These are phyloP conservation scores for Cucurbita pepo DNA, from an alignment of 306 rosid genomes.

Conservation along the genomic window DNA sequence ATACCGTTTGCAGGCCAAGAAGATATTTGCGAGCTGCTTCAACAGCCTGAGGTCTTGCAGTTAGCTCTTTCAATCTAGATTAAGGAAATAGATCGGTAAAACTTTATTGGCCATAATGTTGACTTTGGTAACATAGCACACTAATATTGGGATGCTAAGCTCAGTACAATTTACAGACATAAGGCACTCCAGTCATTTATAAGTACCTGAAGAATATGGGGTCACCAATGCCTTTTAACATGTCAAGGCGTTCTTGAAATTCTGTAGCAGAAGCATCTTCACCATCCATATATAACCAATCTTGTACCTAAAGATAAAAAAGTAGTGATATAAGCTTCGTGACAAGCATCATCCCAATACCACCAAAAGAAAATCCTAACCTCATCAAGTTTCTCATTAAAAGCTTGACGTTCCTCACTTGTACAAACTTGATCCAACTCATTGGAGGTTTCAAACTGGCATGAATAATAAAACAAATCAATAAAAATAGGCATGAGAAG, in stretches of 20 bases:
- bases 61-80: constrained; percentile 75
- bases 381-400: constrained; percentile 81
- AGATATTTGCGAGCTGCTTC: constrained; percentile 50
- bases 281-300: constrained; percentile 91
- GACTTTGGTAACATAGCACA: not conserved
- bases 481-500: constrained; percentile 1
- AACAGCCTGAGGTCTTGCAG: constrained; percentile 64
- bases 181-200: not conserved
- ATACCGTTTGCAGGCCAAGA: constrained; percentile 62
- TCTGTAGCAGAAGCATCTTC: constrained; percentile 89
- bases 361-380: constrained; percentile 23
- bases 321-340: constrained; percentile 3
- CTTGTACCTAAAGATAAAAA: constrained; percentile 54
- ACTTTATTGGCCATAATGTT: not conserved
- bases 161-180: not conserved
- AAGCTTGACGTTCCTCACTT: constrained; percentile 54
- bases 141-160: not conserved
- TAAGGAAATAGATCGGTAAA: constrained; percentile 9
- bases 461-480: constrained; percentile 2
- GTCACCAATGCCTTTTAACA: constrained; percentile 65
- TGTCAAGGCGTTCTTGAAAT: constrained; percentile 61
- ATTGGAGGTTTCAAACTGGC: constrained; percentile 71
- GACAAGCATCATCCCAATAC: not conserved
- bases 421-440: constrained; percentile 59
- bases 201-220: constrained; percentile 73